A percentile compares a stretch with the other conserved stretches of the same genome.
Conservation (phyloP, 2,329 filamentous ascomycete species). For the Tolypocladium sp. region DNA sequence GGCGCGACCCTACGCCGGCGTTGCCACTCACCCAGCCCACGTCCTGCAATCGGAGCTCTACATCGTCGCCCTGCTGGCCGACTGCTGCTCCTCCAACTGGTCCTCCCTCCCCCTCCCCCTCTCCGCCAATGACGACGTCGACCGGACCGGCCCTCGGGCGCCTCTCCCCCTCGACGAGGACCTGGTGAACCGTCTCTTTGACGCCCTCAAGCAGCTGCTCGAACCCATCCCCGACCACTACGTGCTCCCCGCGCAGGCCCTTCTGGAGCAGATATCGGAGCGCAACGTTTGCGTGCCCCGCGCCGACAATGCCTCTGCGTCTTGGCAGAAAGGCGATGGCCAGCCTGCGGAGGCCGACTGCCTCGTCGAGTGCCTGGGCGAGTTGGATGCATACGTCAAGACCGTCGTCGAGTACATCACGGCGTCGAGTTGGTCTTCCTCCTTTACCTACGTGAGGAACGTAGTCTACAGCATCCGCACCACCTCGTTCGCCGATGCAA, state of each 20-base stretch:
- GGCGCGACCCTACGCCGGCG: conserved; percentile 40
- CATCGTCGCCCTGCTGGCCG: conserved; percentile 52
- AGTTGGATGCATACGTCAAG: conserved; percentile 47
- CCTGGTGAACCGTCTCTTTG: conserved; percentile 45
- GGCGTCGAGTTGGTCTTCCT: conserved; percentile 52
- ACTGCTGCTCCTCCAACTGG: conserved; percentile 58
- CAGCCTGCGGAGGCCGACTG: conserved; percentile 11
- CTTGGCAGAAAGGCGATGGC: conserved; percentile 9
- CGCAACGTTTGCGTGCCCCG: conserved; percentile 26
- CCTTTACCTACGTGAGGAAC: conserved; percentile 49
- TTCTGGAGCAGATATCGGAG: conserved; percentile 42
- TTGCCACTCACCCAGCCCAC: conserved; percentile 46
- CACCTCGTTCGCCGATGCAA: conserved; percentile 27
- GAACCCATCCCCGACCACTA: conserved; percentile 50
- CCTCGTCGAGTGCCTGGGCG: conserved; percentile 25
- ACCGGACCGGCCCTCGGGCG: conserved; percentile 4
- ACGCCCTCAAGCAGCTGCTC: conserved; percentile 46
- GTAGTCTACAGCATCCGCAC: conserved; percentile 42
- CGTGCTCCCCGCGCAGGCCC: conserved; percentile 43
- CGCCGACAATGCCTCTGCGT: conserved; percentile 6
- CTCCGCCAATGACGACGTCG: conserved; percentile 15
- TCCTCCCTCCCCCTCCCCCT: conserved; percentile 20
- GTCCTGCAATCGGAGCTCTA: conserved; percentile 57
- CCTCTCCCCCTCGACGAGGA: conserved; percentile 37
- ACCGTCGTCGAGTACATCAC: conserved; percentile 54